phyloP scores from a whole-genome alignment of 352 stramenopile genomes.

The Globisporangium cederbergense region DNA sequence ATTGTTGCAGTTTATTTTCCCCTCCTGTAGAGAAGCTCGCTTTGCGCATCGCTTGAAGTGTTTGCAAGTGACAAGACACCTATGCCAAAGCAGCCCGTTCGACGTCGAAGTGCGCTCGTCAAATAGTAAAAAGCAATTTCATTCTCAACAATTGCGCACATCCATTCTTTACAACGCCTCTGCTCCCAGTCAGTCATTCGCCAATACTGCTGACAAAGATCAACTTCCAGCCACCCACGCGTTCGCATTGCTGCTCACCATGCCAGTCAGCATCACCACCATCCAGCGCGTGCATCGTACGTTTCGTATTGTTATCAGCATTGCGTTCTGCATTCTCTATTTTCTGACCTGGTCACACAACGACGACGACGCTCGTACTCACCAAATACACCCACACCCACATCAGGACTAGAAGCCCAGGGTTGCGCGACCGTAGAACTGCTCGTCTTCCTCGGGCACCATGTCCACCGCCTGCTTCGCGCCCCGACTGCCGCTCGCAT shows the following conservation, averaged over 20 bases:
- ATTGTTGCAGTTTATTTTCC: neutral
- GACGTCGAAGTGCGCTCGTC: neutral
- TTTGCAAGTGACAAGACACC: neutral
- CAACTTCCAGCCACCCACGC: neutral
- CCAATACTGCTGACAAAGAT: too few species aligned
- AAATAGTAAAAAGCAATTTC: slow-evolving; percentile 3
- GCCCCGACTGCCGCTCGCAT: slow-evolving; percentile 6
- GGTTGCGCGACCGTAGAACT: slow-evolving; percentile 82
- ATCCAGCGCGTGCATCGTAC: neutral
- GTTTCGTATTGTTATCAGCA: neutral
- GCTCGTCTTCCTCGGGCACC: slow-evolving; percentile 61
- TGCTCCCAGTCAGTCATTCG: neutral
- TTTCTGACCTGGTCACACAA: neutral
- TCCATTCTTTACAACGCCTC: slow-evolving; percentile 3
- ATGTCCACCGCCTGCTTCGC: slow-evolving; percentile 25
- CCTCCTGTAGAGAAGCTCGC: slow-evolving; percentile 3
- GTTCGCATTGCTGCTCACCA: neutral
- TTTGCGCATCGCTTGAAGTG: neutral
- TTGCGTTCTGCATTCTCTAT: slow-evolving; percentile 13
- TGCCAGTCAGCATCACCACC: neutral
- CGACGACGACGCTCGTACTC: neutral
- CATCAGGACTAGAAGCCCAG: slow-evolving; percentile 57
- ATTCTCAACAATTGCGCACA: slow-evolving; percentile 2
- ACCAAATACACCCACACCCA: neutral
- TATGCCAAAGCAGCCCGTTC: neutral